Conservation (phyloP, 2,329 filamentous ascomycete species). For the Talaromyces pinophilus region DNA sequence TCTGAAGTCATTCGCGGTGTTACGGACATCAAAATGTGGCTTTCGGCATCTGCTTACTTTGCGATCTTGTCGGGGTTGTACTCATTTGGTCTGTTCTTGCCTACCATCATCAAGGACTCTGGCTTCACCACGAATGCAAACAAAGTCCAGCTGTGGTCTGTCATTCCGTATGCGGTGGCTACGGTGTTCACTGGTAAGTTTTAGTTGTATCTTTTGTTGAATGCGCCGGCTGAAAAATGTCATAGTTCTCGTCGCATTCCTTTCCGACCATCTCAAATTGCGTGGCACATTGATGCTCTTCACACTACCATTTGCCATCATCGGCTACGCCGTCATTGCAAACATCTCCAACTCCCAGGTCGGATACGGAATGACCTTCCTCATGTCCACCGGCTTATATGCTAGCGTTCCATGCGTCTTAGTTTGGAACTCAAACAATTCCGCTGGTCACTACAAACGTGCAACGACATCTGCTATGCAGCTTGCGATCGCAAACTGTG, state of each 20-base stretch:
- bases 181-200: slow-evolving; percentile 52
- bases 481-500: slow-evolving; percentile 66
- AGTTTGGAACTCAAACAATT: slow-evolving; percentile 69
- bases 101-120: slow-evolving; percentile 64
- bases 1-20: slow-evolving; percentile 64
- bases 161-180: slow-evolving; percentile 65
- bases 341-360: slow-evolving; percentile 54
- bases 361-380: slow-evolving; percentile 66
- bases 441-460: slow-evolving; percentile 68
- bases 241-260: slow-evolving; percentile 46
- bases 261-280: slow-evolving; percentile 62
- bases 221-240: not conserved
- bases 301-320: slow-evolving; percentile 64
- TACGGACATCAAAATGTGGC: slow-evolving; percentile 63
- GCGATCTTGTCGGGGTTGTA: slow-evolving; percentile 60
- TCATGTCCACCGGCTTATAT: slow-evolving; percentile 68
- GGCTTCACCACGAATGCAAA: slow-evolving; percentile 57
- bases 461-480: slow-evolving; percentile 67
- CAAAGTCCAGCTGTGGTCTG: slow-evolving; percentile 63
- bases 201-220: no score
- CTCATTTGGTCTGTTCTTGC: slow-evolving; percentile 66
- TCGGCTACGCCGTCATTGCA: slow-evolving; percentile 65
- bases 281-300: slow-evolving; percentile 64
- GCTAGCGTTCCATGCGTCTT: slow-evolving; percentile 63
- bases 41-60: slow-evolving; percentile 64